A percentile compares a stretch with the other conserved stretches of the same genome.
phyloP scores from a whole-genome alignment of 148 eudicot genomes.

The Fagopyrum homotropicum region DNA sequence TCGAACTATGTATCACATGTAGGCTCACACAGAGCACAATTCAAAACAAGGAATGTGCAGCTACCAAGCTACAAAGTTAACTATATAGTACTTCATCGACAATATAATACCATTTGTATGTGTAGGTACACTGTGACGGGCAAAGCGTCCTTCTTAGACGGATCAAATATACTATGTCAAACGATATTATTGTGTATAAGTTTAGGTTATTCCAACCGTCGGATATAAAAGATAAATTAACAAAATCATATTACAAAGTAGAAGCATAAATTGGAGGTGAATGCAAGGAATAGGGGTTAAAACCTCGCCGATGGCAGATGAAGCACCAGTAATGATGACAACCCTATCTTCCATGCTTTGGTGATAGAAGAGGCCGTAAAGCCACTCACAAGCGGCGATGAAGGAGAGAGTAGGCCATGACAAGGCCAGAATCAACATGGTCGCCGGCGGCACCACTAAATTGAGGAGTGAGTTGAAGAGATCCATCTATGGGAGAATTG shows the following conservation, averaged over 20 bases:
- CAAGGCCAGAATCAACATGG: conserved; percentile 67
- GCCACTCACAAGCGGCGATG: conserved; percentile 62
- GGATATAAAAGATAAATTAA: too few relatives aligned
- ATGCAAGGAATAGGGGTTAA: conserved; percentile 5
- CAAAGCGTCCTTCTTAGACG: too few relatives aligned
- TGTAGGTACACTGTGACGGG: too few relatives aligned
- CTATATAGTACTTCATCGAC: too few relatives aligned
- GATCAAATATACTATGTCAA: too few relatives aligned
- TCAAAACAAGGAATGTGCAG: background rate
- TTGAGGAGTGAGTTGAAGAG: conserved; percentile 45
- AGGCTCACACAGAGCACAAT: background rate
- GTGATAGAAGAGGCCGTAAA: conserved; percentile 34
- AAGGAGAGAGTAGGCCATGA: conserved; percentile 83
- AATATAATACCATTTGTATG: too few relatives aligned
- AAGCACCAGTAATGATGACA: conserved; percentile 84
- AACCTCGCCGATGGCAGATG: conserved; percentile 86
- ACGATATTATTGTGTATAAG: too few relatives aligned
- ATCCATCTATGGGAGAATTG: conserved; percentile 38
- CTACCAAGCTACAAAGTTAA: too few relatives aligned
- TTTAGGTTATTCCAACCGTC: too few relatives aligned
- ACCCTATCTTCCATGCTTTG: conserved; percentile 64
- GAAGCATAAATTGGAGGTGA: background rate
- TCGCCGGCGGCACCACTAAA: conserved; percentile 83
- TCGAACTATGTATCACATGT: too few relatives aligned
- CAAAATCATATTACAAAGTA: too few relatives aligned